Base-by-base conservation (phyloP, 495 filamentous ascomycete species). In the Aspergillus asperescens region DNA sequence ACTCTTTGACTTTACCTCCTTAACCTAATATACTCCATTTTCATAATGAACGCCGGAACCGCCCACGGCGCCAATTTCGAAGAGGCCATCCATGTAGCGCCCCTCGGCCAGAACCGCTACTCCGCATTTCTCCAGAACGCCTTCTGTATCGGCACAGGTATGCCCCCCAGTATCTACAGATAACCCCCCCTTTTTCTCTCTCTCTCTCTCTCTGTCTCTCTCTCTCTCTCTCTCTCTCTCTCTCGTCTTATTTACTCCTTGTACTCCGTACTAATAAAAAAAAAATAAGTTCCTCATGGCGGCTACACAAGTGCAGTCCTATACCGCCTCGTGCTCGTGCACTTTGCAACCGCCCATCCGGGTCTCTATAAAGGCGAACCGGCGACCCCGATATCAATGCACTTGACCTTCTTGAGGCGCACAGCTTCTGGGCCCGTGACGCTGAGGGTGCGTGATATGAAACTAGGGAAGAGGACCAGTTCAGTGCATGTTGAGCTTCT, bases 121-220 rank as follows among this genome's bases (percentile, higher is more conserved):
- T 62, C 70, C 5, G 77, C 75, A 22, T 35, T 79, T 50, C 78
- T 89, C 29, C 65, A 59, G 8, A 65, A 77, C n/a, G 81, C 80
- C 15, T 92, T 82, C 80, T 85, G 78, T 54, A 88, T 90, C 55
- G 88, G 87, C 40, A 77, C 76, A 31, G 83, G 85, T 87, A 63
- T 16, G 52, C 29, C 18, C 12, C 25, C 23, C 42, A 4, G 15
- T n/a, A 27, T 19, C 13, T 31, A 39, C 9, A 13, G n/a, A n/a
- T n/a, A n/a, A n/a, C n/a, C n/a, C n/a, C 1, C 29, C 16, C 4
- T 18, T 9, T 5, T 16, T 49, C 25, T 28, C 22, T n/a, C 28
- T 49, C 23, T 9, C n/a, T 27, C 19, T 15, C 4, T 12, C 13
- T 8, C 24, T n/a, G n/a, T n/a, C n/a, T n/a, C n/a, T 0, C 29